Base-by-base conservation (phyloP, 2,329 filamentous ascomycete genomes). In the Botrytis deweyae region DNA sequence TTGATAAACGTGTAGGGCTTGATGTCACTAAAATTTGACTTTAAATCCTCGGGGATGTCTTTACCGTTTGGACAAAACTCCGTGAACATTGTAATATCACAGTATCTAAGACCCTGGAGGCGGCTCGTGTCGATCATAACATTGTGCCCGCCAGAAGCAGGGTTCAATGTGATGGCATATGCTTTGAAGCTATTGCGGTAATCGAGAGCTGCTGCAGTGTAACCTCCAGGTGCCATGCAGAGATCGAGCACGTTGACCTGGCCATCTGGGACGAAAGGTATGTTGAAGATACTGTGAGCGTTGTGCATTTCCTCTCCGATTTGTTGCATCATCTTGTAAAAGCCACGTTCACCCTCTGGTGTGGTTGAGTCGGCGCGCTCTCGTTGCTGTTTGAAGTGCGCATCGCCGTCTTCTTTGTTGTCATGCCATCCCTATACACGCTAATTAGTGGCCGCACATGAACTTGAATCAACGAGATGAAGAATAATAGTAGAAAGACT, bases 231-330 rank as follows among this genome's bases (percentile, higher is more conserved):
- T 49, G 74, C 65, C 77, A 77, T 78, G 63, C 80, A 80, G 20
- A 81, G 75, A 73, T 80, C 79, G 20, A 81, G 76, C 25, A 78
- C 73, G 40, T 76, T 76, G 8, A 77, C 63, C 22, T 44, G 49
- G 18, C 22, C 8, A 18, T 58, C 36, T 14, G 65, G 36, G 2
- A 66, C 61, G 46, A 58, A 40, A 12, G 55, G 42, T 33, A 70
- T 33, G 36, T 36, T 67, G 29, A 79, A 66, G 46, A 72, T 73
- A 14, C 64, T 52, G 7, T 77, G 77, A 8, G 58, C n/a, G 1
- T 52, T 14, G 12, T 88, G 76, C 36, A 88, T 78, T 67, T 87
- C 83, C 3, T 79, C 25, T 2, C 79, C 85, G 52, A 88, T 85
- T 1, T 74, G 69, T 59, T 78, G 76, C 85, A 87, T 87, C 79